phyloP scores from a whole-genome alignment of 805 yeast genomes.

The Blastobotrys attinorum region DNA sequence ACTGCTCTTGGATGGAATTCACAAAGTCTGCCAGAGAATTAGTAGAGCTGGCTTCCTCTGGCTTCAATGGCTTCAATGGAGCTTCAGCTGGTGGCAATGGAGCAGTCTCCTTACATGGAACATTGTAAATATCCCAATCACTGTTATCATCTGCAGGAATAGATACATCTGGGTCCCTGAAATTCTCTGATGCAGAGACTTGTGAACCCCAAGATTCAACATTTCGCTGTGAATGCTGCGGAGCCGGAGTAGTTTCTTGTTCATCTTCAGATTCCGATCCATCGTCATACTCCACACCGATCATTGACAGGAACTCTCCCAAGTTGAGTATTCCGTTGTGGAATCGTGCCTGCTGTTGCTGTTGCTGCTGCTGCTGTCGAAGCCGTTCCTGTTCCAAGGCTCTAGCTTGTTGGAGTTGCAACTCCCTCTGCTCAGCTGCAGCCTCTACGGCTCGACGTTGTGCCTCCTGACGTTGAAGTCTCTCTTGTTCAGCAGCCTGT shows the following conservation, averaged over 20 bases:
- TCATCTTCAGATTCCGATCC: conserved; percentile 5
- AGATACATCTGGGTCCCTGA: conserved; percentile 13
- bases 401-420: too few relatives aligned
- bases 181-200: too few relatives aligned
- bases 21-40: too few relatives aligned
- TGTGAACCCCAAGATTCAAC: too few relatives aligned
- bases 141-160: conserved; percentile 11
- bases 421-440: too few relatives aligned
- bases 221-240: too few relatives aligned
- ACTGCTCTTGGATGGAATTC: too few relatives aligned
- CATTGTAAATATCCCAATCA: conserved; percentile 5
- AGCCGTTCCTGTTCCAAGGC: too few relatives aligned
- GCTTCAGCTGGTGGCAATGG: neutral
- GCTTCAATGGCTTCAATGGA: too few relatives aligned
- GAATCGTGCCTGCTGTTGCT: conserved; percentile 5
- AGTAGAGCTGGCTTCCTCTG: too few relatives aligned
- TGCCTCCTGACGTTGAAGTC: neutral
- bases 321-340: neutral
- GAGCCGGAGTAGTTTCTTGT: too few relatives aligned
- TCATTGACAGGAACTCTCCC: neutral
- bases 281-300: neutral
- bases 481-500: neutral
- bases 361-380: neutral
- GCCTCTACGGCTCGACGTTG: too few relatives aligned
- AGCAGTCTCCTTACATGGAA: conserved; percentile 3